Evolutionary conservation across 1,284 basidiomycete species (phyloP).

Genomic region (Rhodofomes roseus): DNA sequence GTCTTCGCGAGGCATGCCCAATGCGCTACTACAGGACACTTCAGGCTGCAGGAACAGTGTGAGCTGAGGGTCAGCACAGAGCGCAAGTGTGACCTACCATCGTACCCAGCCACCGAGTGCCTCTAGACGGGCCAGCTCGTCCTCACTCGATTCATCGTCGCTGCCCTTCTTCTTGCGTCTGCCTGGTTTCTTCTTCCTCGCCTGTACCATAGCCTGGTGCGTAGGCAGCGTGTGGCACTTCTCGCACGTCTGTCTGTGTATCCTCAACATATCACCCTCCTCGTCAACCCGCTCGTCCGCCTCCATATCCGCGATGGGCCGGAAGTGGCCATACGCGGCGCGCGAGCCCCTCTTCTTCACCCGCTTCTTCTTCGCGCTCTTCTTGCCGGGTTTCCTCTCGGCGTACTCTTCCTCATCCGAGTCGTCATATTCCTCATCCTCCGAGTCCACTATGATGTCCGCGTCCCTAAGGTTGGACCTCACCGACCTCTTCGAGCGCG

Average conservation of each 20-base stretch:
- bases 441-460: slow-evolving; percentile 23
- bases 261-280: slow-evolving; percentile 47
- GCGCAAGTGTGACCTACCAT: slow-evolving; percentile 48
- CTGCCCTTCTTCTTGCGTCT: slow-evolving; percentile 42
- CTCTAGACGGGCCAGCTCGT: slow-evolving; percentile 50
- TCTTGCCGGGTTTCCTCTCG: slow-evolving; percentile 11
- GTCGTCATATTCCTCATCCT: slow-evolving; percentile 25
- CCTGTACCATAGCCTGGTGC: slow-evolving; percentile 45
- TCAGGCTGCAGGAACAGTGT: slow-evolving; percentile 43
- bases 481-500: slow-evolving; percentile 23
- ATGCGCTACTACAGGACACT: slow-evolving; percentile 75
- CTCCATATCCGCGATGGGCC: slow-evolving; percentile 52
- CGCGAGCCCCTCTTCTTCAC: slow-evolving; percentile 40
- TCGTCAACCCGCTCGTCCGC: slow-evolving; percentile 57
- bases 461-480: slow-evolving; percentile 28
- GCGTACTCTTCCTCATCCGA: slow-evolving; percentile 21
- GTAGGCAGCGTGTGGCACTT: slow-evolving; percentile 63
- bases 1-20: slow-evolving; percentile 72
- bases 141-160: slow-evolving; percentile 49
- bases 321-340: slow-evolving; percentile 67
- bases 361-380: slow-evolving; percentile 25
- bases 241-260: slow-evolving; percentile 65
- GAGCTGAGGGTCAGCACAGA: neutral
- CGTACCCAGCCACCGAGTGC: slow-evolving; percentile 80
- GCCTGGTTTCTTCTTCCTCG: slow-evolving; percentile 33